Evolutionary conservation across 2,329 filamentous ascomycete genomes (phyloP), one percentile per base, ranked within the genome.

Genomic region (Tolypocladium album): DNA sequence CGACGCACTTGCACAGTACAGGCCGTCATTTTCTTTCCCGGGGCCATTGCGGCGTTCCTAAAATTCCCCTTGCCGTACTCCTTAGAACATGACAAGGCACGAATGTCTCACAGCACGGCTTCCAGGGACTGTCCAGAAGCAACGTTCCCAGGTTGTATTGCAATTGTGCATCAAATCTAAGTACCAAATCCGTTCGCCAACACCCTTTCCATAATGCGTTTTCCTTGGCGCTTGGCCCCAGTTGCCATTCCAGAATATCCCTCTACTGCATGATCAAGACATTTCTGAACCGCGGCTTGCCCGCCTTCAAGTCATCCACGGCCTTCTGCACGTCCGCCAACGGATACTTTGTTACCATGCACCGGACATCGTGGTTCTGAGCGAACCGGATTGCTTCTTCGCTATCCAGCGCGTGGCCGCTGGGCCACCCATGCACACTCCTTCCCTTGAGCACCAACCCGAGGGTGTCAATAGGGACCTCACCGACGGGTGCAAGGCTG

Each of bases 361-460:
- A 88, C 71, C 82, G 81, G 64, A 91, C 79, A 5, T 77, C 76
- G 65, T 89, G 84, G 20, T 77, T 72, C 61, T 79, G 74, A 0
- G 87, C 81, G 67, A 91, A 91, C 3, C 76, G 77, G 58, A 91
- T 80, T 61, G 88, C 86, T 65, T 89, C 84, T 67, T 86, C 82
- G 59, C 81, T 79, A 62, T 89, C 82, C 55, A 84, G 75, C 1
- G 86, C 79, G 45, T 88, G 79, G 0, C 87, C 87, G 27, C 82
- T 82, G 0, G 88, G 79, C 71, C 81, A 85, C 12, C 86, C 86
- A 63, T 85, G 79, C 1, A 94, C 76, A 3, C 79, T 83, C 20
- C 85, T 72, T 4, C 84, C 87, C 61, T 80, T 78, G 6, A 43
- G 7, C 8, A 84, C 74, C 57, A 84, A 61, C 15, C 67, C 38